Evolutionary conservation across 2,329 filamentous ascomycete genomes (phyloP).

Genomic region (Penicillium sp.): DNA sequence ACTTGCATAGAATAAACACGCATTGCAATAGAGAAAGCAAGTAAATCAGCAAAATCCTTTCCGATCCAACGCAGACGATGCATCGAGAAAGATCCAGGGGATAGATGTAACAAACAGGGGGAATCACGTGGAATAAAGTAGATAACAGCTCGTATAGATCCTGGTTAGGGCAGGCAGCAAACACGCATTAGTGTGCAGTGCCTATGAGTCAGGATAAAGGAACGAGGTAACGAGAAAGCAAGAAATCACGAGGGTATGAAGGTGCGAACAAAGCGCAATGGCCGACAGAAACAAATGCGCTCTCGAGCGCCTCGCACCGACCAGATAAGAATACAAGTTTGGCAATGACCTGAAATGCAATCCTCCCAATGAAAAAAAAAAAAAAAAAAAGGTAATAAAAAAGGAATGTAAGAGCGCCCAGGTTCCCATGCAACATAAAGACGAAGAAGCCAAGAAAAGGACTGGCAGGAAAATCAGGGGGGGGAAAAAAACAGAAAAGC

Average conservation of each 20-base stretch:
- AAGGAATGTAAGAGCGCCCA: slow-evolving; percentile 32
- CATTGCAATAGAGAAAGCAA: slow-evolving; percentile 9
- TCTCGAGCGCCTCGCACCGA: slow-evolving; percentile 23
- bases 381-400: slow-evolving; percentile 17
- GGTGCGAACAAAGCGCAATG: slow-evolving; percentile 24
- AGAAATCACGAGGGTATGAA: slow-evolving; percentile 35
- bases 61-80: slow-evolving; percentile 27
- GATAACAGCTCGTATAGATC: slow-evolving; percentile 28
- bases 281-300: slow-evolving; percentile 20
- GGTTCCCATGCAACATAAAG: slow-evolving; percentile 32
- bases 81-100: slow-evolving; percentile 26
- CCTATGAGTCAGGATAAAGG: slow-evolving; percentile 8
- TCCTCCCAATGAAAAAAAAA: slow-evolving; percentile 27
- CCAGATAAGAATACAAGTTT: slow-evolving; percentile 28
- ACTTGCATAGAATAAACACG: slow-evolving; percentile 13
- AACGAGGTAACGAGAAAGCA: slow-evolving; percentile 15
- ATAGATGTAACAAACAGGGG: slow-evolving; percentile 25
- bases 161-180: slow-evolving; percentile 12
- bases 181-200: slow-evolving; percentile 8
- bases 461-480: slow-evolving; percentile 19
- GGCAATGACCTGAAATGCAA: slow-evolving; percentile 33
- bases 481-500: slow-evolving; percentile 24
- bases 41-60: slow-evolving; percentile 22
- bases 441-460: slow-evolving; percentile 17
- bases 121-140: slow-evolving; percentile 30